Evolutionary conservation across 176 grass and related monocot species (phyloP).

Genomic region (Raddia distichophylla): DNA sequence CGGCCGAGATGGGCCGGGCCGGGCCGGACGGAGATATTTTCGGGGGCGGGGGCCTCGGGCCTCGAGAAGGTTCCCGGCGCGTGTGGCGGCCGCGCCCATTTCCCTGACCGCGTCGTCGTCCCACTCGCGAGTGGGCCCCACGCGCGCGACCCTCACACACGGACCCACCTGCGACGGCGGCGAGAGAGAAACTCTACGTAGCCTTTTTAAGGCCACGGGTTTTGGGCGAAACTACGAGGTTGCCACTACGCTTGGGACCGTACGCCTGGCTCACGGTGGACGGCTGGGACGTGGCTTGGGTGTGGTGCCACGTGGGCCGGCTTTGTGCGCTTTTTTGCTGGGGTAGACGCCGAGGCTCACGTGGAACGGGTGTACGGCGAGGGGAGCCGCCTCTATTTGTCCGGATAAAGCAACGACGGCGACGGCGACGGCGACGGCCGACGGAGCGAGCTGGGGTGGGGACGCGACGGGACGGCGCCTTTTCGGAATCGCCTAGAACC

Average conservation of each 20-base stretch:
- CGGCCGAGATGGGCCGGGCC: not conserved
- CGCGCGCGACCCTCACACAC: not conserved
- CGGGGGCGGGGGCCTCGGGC: not conserved
- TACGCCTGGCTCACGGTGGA: not conserved
- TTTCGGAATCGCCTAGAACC: not conserved
- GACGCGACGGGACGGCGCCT: not conserved
- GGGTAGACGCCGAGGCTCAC: not conserved
- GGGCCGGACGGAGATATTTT: slow-evolving; percentile 42
- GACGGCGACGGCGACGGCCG: too few species aligned
- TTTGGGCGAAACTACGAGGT: not conserved
- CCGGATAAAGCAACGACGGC: not conserved
- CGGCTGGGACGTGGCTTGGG: not conserved
- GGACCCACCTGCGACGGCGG: not conserved
- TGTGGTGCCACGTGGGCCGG: not conserved
- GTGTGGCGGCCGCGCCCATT: slow-evolving; percentile 4
- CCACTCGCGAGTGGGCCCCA: not conserved
- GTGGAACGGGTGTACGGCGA: not conserved
- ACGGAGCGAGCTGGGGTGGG: not conserved
- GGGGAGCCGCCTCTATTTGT: not conserved
- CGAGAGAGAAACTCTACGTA: too few species aligned
- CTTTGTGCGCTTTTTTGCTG: not conserved
- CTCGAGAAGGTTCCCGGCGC: slow-evolving; percentile 56
- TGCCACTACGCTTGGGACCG: not conserved
- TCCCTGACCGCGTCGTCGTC: not conserved
- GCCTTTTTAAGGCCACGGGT: not conserved